Evolutionary conservation across 306 rosid species (phyloP).

Genomic region (Ochetophila trinervis): DNA sequence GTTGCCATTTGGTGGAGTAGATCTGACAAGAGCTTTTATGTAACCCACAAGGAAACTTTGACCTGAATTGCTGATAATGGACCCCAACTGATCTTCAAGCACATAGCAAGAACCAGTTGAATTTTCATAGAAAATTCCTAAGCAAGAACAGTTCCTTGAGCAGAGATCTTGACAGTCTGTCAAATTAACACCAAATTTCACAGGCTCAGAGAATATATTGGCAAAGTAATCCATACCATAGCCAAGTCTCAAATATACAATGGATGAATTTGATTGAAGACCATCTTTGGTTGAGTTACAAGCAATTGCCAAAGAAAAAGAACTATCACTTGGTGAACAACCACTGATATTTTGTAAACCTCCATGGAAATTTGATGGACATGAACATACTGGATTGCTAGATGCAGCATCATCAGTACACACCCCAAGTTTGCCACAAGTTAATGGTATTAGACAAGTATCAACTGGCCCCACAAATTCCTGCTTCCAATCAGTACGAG

Average conservation of each 20-base stretch:
- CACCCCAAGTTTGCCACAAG: conserved; percentile 66
- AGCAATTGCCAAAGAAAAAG: conserved; percentile 49
- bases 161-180: conserved; percentile 61
- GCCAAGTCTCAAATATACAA: conserved; percentile 60
- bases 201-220: conserved; percentile 43
- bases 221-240: conserved; percentile 50
- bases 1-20: conserved; percentile 9
- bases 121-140: conserved; percentile 58
- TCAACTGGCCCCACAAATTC: conserved; percentile 61
- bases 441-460: conserved; percentile 57
- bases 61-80: conserved; percentile 38
- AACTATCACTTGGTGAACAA: conserved; percentile 58
- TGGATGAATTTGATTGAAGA: conserved; percentile 38
- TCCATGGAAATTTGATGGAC: conserved; percentile 56
- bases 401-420: conserved; percentile 42
- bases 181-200: conserved; percentile 37
- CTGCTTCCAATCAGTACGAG: conserved; percentile 40
- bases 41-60: conserved; percentile 44
- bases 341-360: conserved; percentile 37
- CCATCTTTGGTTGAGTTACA: conserved; percentile 38
- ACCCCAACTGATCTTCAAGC: conserved; percentile 61
- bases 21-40: conserved; percentile 40
- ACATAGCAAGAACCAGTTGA: conserved; percentile 66
- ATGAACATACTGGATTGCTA: conserved; percentile 57
- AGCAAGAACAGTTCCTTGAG: conserved; percentile 70